Percentiles rank a stretch among this genome's conserved stretches.
Evolutionary conservation across 805 yeast genomes (phyloP).

Genomic region (Ogataea minuta): DNA sequence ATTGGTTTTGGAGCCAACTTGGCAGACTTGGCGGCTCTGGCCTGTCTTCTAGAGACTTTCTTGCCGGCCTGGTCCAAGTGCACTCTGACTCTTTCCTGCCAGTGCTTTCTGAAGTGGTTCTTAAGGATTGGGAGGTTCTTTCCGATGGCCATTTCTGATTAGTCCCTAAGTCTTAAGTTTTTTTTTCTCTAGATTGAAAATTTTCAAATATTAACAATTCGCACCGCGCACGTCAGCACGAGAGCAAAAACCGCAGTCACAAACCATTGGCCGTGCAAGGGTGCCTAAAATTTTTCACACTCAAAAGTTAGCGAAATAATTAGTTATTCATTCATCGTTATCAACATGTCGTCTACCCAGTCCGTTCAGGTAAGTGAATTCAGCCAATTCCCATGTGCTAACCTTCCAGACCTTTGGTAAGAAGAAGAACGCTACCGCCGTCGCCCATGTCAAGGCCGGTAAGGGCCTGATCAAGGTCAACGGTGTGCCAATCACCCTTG

Average conservation of each 20-base stretch:
- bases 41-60: conserved; percentile 94
- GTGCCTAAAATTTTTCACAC: conserved; percentile 14
- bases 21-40: conserved; percentile 94
- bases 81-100: conserved; percentile 99
- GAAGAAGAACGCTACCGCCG: conserved; percentile 99
- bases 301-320: conserved; percentile 7
- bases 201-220: conserved; percentile 9
- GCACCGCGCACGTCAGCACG: conserved; percentile 4
- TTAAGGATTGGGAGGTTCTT: conserved; percentile 98
- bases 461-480: conserved; percentile 98
- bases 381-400: conserved; percentile 13
- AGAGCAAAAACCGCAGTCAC: conserved; percentile 11
- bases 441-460: conserved; percentile 99
- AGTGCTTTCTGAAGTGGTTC: conserved; percentile 99
- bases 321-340: conserved; percentile 12
- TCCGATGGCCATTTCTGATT: conserved; percentile 69
- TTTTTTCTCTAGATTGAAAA: conserved; percentile 9
- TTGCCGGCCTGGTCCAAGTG: conserved; percentile 99
- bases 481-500: conserved; percentile 99
- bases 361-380: conserved; percentile 78
- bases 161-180: conserved; percentile 10
- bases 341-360: conserved; percentile 50
- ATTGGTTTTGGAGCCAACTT: conserved; percentile 96
- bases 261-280: conserved; percentile 12
- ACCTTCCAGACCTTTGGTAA: conserved; percentile 91